Evolutionary conservation across 805 yeast genomes (phyloP).

Genomic region (Ogataea trehaloabstinens): DNA sequence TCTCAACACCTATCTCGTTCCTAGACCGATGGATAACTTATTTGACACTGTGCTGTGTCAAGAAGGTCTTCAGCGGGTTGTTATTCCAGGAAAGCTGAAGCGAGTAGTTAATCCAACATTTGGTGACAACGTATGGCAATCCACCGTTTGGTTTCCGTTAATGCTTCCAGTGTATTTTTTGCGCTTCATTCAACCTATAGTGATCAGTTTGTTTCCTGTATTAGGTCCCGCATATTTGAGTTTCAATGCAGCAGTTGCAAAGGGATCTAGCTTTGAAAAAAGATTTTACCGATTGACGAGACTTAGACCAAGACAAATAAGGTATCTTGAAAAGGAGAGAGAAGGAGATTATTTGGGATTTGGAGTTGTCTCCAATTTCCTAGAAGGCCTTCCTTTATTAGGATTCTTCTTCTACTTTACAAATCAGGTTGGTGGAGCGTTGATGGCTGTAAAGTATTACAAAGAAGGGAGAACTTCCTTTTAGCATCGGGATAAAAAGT

Average conservation of each 20-base stretch:
- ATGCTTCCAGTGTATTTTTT: slow-evolving; percentile 9
- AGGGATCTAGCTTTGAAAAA: slow-evolving; percentile 16
- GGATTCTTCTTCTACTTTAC: slow-evolving; percentile 56
- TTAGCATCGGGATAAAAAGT: no score
- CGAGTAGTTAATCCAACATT: slow-evolving; percentile 28
- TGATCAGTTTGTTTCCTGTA: slow-evolving; percentile 23
- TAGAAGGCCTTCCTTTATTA: slow-evolving; percentile 45
- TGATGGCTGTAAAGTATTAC: slow-evolving; percentile 46
- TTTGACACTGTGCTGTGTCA: slow-evolving; percentile 29
- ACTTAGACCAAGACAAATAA: slow-evolving; percentile 26
- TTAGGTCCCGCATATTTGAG: slow-evolving; percentile 21
- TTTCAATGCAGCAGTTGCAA: slow-evolving; percentile 19
- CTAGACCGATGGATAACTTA: slow-evolving; percentile 22
- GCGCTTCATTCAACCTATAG: slow-evolving; percentile 12
- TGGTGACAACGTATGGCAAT: slow-evolving; percentile 20
- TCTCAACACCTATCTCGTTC: slow-evolving; percentile 23
- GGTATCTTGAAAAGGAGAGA: slow-evolving; percentile 25
- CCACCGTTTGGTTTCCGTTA: slow-evolving; percentile 17
- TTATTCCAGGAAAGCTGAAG: slow-evolving; percentile 33
- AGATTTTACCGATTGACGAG: slow-evolving; percentile 24
- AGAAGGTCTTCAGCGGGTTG: slow-evolving; percentile 26
- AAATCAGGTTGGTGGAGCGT: slow-evolving; percentile 62
- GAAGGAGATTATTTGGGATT: slow-evolving; percentile 44
- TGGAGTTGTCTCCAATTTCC: slow-evolving; percentile 49
- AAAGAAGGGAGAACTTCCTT: slow-evolving; percentile 17